Evolutionary conservation across 1,139 yeast species (phyloP).

Genomic region (Lodderomyces beijingensis): DNA sequence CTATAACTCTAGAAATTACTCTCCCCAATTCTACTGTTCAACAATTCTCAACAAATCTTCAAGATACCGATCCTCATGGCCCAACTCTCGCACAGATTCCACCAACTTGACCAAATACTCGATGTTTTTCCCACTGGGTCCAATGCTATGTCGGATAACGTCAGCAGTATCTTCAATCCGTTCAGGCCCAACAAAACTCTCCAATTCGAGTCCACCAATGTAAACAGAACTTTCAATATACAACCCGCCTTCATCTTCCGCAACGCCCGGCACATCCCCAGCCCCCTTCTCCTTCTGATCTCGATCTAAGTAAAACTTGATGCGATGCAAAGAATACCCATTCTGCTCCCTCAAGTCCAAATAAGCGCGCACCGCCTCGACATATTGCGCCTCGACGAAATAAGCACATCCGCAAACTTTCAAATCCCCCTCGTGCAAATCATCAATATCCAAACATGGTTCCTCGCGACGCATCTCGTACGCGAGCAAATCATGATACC

Average conservation of each 20-base stretch:
- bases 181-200: constrained; percentile 84
- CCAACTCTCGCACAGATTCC: constrained; percentile 49
- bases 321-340: constrained; percentile 73
- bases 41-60: constrained; percentile 26
- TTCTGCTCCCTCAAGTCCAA: constrained; percentile 83
- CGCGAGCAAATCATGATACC: constrained; percentile 43
- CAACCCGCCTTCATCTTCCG: constrained; percentile 28
- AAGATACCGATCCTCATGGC: constrained; percentile 33
- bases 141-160: constrained; percentile 52
- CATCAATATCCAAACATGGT: constrained; percentile 13
- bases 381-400: constrained; percentile 66
- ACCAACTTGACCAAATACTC: constrained; percentile 63
- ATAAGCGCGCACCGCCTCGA: constrained; percentile 57
- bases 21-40: no score
- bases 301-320: constrained; percentile 55
- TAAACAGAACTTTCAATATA: constrained; percentile 64
- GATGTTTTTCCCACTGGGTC: constrained; percentile 78
- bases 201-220: constrained; percentile 78
- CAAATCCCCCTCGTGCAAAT: constrained; percentile 41
- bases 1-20: constrained; percentile 4
- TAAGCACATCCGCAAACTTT: constrained; percentile 81
- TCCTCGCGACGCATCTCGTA: constrained; percentile 29
- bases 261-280: constrained; percentile 12
- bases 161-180: constrained; percentile 51
- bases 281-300: constrained; percentile 14